Conservation (phyloP, 2,329 filamentous ascomycete genomes). For the Teratosphaeria zuluensis region DNA sequence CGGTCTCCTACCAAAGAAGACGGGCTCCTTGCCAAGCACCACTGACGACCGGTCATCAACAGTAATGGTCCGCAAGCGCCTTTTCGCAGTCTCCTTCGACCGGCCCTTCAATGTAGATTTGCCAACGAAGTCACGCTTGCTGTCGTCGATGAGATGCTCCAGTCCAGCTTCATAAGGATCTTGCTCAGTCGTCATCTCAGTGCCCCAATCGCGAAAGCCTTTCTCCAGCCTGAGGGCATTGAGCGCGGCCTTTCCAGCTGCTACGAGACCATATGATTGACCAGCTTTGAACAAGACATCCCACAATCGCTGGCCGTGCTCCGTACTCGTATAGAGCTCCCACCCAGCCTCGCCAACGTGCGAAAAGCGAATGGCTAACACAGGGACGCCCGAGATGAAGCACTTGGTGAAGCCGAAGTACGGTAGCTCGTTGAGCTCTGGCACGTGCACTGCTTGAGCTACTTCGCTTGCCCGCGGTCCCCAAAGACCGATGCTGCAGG, state of each 20-base stretch:
- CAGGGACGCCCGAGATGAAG: conserved; percentile 46
- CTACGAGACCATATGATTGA: conserved; percentile 45
- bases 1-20: conserved; percentile 39
- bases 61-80: conserved; percentile 41
- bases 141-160: conserved; percentile 38
- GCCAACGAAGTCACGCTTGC: conserved; percentile 44
- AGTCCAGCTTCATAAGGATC: conserved; percentile 52
- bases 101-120: conserved; percentile 38
- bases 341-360: conserved; percentile 54
- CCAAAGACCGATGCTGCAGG: conserved; percentile 54
- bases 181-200: conserved; percentile 52
- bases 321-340: conserved; percentile 53
- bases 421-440: conserved; percentile 40
- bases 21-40: conserved; percentile 53
- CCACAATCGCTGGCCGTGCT: conserved; percentile 50
- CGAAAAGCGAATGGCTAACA: conserved; percentile 47
- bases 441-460: conserved; percentile 35
- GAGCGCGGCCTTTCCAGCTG: conserved; percentile 50
- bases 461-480: conserved; percentile 48
- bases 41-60: conserved; percentile 49
- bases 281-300: conserved; percentile 48
- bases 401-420: conserved; percentile 43
- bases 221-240: conserved; percentile 51
- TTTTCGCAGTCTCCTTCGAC: conserved; percentile 27
- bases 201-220: conserved; percentile 48